These are phyloP conservation scores for Trichoderma koningii DNA, from an alignment of 2,329 filamentous ascomycete genomes.

Conservation along the genomic window DNA sequence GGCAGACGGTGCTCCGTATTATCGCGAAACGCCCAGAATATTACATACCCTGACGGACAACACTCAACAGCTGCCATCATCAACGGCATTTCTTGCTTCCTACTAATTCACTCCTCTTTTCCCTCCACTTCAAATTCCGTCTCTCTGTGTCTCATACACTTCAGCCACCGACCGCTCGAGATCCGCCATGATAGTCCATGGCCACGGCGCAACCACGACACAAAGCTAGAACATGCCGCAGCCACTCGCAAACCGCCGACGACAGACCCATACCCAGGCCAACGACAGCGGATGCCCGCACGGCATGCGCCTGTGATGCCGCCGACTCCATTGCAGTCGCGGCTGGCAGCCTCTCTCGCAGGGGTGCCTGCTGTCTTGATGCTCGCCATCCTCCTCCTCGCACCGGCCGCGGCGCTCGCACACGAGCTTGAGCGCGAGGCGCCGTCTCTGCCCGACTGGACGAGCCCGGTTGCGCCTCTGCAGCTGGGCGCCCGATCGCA, in stretches of 20 bases:
- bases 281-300: not conserved
- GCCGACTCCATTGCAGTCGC: conserved; percentile 70
- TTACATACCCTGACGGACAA: not conserved
- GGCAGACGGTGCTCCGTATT: conserved; percentile 11
- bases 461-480: not conserved
- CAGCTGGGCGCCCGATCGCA: conserved; percentile 17
- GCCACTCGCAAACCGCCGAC: conserved; percentile 11
- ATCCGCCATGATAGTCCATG: conserved; percentile 28
- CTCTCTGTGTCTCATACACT: not conserved
- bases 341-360: conserved; percentile 66
- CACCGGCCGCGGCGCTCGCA: conserved; percentile 63
- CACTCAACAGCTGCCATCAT: no score
- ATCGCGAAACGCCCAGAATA: conserved; percentile 11
- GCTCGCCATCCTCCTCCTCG: conserved; percentile 62
- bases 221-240: conserved; percentile 24
- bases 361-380: conserved; percentile 61
- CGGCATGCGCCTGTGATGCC: conserved; percentile 49
- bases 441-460: conserved; percentile 31
- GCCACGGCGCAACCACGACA: conserved; percentile 13
- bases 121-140: not conserved
- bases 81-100: not conserved
- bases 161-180: not conserved
- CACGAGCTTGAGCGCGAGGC: conserved; percentile 61
- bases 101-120: not conserved
- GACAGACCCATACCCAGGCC: conserved; percentile 3